Conservation (phyloP, 495 filamentous ascomycete species). For the Neurospora sp. region DNA sequence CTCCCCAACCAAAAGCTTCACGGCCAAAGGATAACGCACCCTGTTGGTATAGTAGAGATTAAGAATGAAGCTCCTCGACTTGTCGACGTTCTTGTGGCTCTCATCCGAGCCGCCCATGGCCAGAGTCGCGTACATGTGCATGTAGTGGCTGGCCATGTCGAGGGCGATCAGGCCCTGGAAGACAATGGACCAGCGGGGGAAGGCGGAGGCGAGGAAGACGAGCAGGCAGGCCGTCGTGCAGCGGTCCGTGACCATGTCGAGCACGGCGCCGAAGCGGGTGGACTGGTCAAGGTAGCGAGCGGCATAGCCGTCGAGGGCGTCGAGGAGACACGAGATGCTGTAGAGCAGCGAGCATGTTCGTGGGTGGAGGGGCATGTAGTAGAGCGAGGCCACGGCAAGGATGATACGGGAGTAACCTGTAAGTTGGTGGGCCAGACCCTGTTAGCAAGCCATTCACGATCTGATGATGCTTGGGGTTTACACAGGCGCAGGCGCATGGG, state of each 20-base stretch:
- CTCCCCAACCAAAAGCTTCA: not conserved
- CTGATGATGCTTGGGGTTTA: not conserved
- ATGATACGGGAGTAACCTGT: constrained; percentile 82
- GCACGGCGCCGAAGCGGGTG: constrained; percentile 86
- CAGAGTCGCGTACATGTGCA: constrained; percentile 94
- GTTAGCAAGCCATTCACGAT: constrained; percentile 2
- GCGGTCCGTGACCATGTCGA: constrained; percentile 90
- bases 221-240: constrained; percentile 92
- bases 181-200: constrained; percentile 80
- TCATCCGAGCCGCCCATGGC: constrained; percentile 66
- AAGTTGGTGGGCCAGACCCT: not conserved
- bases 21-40: constrained; percentile 47
- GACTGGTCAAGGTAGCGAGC: constrained; percentile 83
- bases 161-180: constrained; percentile 89
- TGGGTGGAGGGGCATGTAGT: constrained; percentile 97
- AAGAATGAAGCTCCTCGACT: constrained; percentile 65
- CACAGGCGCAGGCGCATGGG: not conserved
- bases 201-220: constrained; percentile 86
- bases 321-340: constrained; percentile 82
- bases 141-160: constrained; percentile 92
- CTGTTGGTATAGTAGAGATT: constrained; percentile 96
- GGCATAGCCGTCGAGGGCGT: constrained; percentile 86
- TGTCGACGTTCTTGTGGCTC: constrained; percentile 92
- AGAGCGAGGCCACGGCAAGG: constrained; percentile 82
- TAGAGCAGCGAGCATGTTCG: constrained; percentile 89